Conservation (phyloP, 306 rosid species). For the Fragaria nilgerrensis region DNA sequence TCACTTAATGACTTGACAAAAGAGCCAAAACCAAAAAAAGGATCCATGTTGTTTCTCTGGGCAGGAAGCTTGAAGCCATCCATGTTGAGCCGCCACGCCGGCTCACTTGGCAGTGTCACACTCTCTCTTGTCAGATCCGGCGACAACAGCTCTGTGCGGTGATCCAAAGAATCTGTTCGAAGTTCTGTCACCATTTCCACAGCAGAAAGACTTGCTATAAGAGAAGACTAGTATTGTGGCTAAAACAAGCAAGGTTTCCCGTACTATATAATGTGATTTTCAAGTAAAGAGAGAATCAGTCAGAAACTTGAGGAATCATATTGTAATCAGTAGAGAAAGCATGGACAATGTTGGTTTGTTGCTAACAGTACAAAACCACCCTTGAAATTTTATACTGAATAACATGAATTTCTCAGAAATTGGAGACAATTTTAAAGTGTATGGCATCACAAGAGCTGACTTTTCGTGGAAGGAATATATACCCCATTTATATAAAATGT, state of each 20-base stretch:
- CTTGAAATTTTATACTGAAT: not conserved
- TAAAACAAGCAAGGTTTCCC: not conserved
- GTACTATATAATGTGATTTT: not conserved
- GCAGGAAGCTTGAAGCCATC: slow-evolving; percentile 52
- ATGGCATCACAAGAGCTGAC: slow-evolving; percentile 10
- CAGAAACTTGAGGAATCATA: not conserved
- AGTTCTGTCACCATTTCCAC: slow-evolving; percentile 37
- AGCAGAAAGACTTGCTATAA: not conserved
- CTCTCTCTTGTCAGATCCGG: slow-evolving; percentile 44
- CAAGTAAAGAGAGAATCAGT: not conserved
- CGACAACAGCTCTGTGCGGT: slow-evolving; percentile 68
- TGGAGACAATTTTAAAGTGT: not conserved
- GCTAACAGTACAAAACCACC: not conserved
- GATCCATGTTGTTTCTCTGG: slow-evolving; percentile 33
- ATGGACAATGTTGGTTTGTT: slow-evolving; percentile 36
- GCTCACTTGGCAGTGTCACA: slow-evolving; percentile 40
- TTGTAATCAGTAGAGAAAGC: slow-evolving; percentile 23
- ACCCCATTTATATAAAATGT: not conserved
- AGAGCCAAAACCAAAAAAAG: slow-evolving; percentile 52
- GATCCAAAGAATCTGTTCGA: slow-evolving; percentile 53
- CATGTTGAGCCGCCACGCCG: slow-evolving; percentile 82
- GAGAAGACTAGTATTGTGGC: not conserved
- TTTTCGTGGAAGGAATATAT: not conserved
- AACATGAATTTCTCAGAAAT: not conserved
- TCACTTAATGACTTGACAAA: slow-evolving; percentile 46